Base-by-base conservation (phyloP, 2,329 filamentous ascomycete species). In the Pseudocercospora eumusae region DNA sequence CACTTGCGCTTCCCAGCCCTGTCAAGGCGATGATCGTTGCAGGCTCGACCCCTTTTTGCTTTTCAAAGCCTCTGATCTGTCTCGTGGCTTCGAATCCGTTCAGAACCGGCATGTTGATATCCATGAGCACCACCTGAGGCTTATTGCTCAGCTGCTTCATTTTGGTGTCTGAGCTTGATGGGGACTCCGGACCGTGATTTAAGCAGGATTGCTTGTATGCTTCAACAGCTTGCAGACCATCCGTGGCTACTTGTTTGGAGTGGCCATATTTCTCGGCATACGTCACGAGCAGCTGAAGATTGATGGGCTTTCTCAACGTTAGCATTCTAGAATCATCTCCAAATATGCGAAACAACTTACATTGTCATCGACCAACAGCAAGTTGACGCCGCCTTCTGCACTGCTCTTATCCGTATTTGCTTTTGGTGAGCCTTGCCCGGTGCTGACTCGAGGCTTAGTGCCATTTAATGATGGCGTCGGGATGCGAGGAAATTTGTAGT, bases 201-300 rank as follows among this genome's bases (percentile, higher is more conserved):
- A 60, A 53, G 18, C 55, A 61, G 2, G 59, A 58, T 53, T 58
- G 58, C 42, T 78, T 74, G 60, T 80, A 81, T 28, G 71, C 71
- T 6, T 80, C 72, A 0, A 84, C 77, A 2, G 82, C 82, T 68
- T 83, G 77, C 1, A 79, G 73, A 6, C 82, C 82, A 64, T 84
- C 77, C 21, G 70, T 71, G 1, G 81, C 82, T 13, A 76, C 77
- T n/a, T 77, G 73, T 3, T 74, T 72, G n/a, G 72, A 75, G 2
- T 78, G 77, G 1, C 77, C 74, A 4, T 77, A 69, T 47, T 73
- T 74, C 8, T 66, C 59, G n/a, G 70, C 69, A 61, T 72, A 74
- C 52, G 69, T 71, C 4, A 69, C 62, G 2, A 74, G 70, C 4
- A 75, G 69, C 28, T 70, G 67, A 10, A 75, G 68, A 33, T 75